A percentile compares a stretch with the other conserved stretches of the same genome.
These are phyloP conservation scores for Penicillium cinerascens DNA, from an alignment of 495 filamentous ascomycete genomes.

Conservation along the genomic window DNA sequence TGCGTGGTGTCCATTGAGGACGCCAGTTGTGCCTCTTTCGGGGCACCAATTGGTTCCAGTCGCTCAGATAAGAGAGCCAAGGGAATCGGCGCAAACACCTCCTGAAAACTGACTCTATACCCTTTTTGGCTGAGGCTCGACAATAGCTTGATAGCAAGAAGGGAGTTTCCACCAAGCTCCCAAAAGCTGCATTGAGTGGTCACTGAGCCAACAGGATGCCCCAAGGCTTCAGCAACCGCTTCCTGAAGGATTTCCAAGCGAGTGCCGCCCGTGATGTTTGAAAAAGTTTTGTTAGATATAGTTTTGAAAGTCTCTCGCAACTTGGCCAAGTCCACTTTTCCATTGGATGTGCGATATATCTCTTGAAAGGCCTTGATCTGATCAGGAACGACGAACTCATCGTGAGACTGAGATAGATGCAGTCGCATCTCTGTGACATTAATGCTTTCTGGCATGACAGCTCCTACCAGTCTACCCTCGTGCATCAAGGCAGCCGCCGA, in stretches of 20 bases:
- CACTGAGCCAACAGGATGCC: neutral
- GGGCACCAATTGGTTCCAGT: too few species aligned
- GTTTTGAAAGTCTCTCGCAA: too few species aligned
- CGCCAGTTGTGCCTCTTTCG: too few species aligned
- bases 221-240: too few species aligned
- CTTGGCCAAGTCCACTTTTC: neutral
- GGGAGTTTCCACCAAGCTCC: slow-evolving; percentile 1
- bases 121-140: neutral
- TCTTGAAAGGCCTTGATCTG: neutral
- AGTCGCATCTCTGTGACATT: neutral
- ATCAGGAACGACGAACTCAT: slow-evolving; percentile 9
- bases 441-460: slow-evolving; percentile 8
- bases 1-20: neutral
- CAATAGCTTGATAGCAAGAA: neutral
- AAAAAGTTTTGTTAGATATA: too few species aligned
- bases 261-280: too few species aligned
- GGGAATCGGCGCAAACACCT: too few species aligned
- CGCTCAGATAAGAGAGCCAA: too few species aligned
- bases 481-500: slow-evolving; percentile 13
- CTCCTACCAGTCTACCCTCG: slow-evolving; percentile 9
- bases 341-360: neutral
- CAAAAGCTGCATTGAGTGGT: neutral
- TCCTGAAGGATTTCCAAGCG: too few species aligned
- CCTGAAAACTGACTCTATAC: too few species aligned
- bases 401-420: neutral